A percentile compares a stretch with the other conserved stretches of the same genome.
phyloP scores from a whole-genome alignment of 2,329 filamentous ascomycete genomes.

The Diplocarpon mali region DNA sequence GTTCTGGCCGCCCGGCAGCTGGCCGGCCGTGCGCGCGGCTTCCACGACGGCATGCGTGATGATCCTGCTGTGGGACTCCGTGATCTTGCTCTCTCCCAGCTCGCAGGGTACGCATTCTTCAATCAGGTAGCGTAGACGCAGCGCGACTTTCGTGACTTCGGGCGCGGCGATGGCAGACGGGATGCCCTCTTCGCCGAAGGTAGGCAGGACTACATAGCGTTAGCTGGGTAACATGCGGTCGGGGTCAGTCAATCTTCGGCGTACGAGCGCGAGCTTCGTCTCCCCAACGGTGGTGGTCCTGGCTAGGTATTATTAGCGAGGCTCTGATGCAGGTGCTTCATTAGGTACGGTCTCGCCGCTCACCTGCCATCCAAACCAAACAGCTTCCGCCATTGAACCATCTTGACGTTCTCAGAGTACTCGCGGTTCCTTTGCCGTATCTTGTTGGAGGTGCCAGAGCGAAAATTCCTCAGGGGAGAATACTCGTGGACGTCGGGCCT shows the following conservation, averaged over 20 bases:
- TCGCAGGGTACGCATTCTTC: constrained; percentile 87
- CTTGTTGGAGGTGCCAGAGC: too few relatives aligned
- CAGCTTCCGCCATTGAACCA: constrained; percentile 26
- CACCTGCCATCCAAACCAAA: constrained; percentile 24
- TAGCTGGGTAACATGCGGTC: neutral
- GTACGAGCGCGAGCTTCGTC: constrained; percentile 24
- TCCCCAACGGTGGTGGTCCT: constrained; percentile 19
- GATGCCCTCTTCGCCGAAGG: constrained; percentile 44
- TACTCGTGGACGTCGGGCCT: too few relatives aligned
- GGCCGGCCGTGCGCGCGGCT: constrained; percentile 74
- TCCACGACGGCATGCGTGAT: constrained; percentile 71
- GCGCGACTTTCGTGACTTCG: constrained; percentile 80
- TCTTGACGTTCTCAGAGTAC: neutral
- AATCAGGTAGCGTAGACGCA: constrained; percentile 83
- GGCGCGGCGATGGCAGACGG: constrained; percentile 60
- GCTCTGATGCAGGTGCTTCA: constrained; percentile 5
- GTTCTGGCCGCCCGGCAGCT: constrained; percentile 62
- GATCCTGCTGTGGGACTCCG: constrained; percentile 69
- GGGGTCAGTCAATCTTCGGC: neutral
- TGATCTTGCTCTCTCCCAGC: constrained; percentile 64
- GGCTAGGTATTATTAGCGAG: constrained; percentile 11
- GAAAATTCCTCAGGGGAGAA: too few relatives aligned
- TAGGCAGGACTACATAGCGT: constrained; percentile 48
- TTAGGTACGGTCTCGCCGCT: constrained; percentile 4
- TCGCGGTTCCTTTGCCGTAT: too few relatives aligned